phyloP scores from a whole-genome alignment of 352 stramenopile genomes.

The Vaucheria bursata region DNA sequence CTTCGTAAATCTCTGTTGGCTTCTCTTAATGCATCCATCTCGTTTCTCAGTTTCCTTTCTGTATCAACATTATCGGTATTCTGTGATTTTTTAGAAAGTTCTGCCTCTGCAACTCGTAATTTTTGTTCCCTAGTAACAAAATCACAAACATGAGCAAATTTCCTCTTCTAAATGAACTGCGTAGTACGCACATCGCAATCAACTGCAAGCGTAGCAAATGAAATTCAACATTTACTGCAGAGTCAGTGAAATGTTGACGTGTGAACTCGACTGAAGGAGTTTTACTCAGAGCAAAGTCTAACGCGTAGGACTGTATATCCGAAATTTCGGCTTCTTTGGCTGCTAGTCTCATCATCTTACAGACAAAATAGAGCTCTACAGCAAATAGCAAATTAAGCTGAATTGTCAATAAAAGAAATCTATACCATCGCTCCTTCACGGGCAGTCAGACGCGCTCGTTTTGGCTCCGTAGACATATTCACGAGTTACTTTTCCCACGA shows the following conservation, averaged over 20 bases:
- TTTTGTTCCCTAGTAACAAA: conserved; percentile 2
- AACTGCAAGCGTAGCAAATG: background rate
- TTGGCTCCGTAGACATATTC: background rate
- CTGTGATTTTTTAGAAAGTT: background rate
- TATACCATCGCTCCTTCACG: background rate
- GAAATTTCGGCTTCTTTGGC: background rate
- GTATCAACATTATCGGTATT: background rate
- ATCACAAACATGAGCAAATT: background rate
- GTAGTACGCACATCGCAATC: background rate
- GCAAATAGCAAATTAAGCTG: background rate
- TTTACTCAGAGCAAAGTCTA: background rate
- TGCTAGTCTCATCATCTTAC: conserved; percentile 5
- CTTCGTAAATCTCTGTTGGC: background rate
- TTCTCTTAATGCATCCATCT: background rate
- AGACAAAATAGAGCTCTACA: background rate
- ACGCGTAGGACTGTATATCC: background rate
- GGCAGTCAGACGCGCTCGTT: background rate
- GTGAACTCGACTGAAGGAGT: background rate
- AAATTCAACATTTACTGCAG: conserved; percentile 1
- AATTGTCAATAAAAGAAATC: background rate
- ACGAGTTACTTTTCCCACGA: too few species aligned
- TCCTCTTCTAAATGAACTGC: background rate
- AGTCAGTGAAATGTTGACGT: conserved; percentile 4
- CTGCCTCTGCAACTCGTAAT: background rate
- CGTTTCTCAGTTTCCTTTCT: background rate